Evolutionary conservation across 2,329 filamentous ascomycete genomes (phyloP).

Genomic region (Xylariaceae sp.): DNA sequence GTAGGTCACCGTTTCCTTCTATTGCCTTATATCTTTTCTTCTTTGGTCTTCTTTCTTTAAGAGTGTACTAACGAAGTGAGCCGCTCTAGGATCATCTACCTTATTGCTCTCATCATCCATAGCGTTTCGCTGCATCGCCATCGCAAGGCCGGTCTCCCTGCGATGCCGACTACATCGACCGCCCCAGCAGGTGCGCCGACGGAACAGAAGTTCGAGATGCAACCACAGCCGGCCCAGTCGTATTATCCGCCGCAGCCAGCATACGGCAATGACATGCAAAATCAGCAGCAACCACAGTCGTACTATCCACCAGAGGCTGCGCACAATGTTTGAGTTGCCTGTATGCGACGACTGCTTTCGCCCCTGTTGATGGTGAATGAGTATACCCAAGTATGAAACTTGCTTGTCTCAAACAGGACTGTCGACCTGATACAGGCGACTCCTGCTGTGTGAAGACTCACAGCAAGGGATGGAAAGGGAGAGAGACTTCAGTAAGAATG

Average conservation of each 20-base stretch:
- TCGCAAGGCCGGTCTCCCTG: conserved; percentile 40
- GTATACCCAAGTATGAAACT: background rate
- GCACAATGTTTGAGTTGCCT: background rate
- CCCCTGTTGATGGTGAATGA: too few relatives aligned
- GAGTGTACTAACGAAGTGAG: conserved; percentile 6
- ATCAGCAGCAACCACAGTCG: background rate
- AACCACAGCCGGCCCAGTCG: conserved; percentile 24
- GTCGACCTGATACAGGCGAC: too few relatives aligned
- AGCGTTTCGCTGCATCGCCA: conserved; percentile 40
- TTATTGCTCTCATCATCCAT: conserved; percentile 39
- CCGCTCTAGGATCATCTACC: conserved; percentile 38
- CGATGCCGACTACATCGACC: conserved; percentile 27
- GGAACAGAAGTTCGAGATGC: conserved; percentile 27
- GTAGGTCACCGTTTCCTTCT: conserved; percentile 32
- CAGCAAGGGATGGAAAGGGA: background rate
- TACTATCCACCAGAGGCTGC: conserved; percentile 2
- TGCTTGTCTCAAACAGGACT: background rate
- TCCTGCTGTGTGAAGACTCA: background rate
- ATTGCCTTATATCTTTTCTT: background rate
- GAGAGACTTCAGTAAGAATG: background rate
- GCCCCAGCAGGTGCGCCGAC: conserved; percentile 5
- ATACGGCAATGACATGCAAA: background rate
- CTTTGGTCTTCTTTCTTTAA: background rate
- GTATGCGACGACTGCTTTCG: too few relatives aligned
- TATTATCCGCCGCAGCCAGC: conserved; percentile 12